phyloP scores from a whole-genome alignment of 1,284 basidiomycete genomes.

The Ceratobasidium sp. region DNA sequence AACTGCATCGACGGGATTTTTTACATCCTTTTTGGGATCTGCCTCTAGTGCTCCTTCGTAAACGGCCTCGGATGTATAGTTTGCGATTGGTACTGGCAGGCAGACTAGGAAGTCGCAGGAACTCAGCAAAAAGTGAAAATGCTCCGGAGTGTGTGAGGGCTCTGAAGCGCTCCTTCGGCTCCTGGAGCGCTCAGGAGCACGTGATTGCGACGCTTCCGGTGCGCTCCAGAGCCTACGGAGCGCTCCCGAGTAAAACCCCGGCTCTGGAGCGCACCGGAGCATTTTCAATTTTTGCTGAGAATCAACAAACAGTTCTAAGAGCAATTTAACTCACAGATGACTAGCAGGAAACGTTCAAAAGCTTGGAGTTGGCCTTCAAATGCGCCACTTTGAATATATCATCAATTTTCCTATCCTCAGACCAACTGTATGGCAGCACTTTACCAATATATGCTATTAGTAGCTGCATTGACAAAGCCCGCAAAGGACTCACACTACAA shows the following conservation, averaged over 20 bases:
- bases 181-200: too few species aligned
- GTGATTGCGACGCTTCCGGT: too few species aligned
- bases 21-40: conserved; percentile 32
- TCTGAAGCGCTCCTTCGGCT: too few species aligned
- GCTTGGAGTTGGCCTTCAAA: conserved; percentile 48
- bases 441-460: not conserved
- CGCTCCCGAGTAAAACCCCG: too few species aligned
- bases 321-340: conserved; percentile 10
- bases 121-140: too few species aligned
- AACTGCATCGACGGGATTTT: not conserved
- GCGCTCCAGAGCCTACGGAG: too few species aligned
- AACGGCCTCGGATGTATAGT: conserved; percentile 67
- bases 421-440: conserved; percentile 61
- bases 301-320: not conserved
- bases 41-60: conserved; percentile 61
- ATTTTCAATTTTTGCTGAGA: too few species aligned
- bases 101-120: conserved; percentile 57
- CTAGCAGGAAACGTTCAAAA: conserved; percentile 57
- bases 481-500: conserved; percentile 76
- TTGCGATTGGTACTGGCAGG: conserved; percentile 78
- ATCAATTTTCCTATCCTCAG: conserved; percentile 51
- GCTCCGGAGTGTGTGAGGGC: too few species aligned
- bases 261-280: too few species aligned
- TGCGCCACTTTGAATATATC: conserved; percentile 58
- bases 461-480: conserved; percentile 38